Percentiles rank a stretch among this genome's conserved stretches.
phyloP scores from a whole-genome alignment of 1,284 basidiomycete genomes.

The Microbotryum silenes-acaulis region DNA sequence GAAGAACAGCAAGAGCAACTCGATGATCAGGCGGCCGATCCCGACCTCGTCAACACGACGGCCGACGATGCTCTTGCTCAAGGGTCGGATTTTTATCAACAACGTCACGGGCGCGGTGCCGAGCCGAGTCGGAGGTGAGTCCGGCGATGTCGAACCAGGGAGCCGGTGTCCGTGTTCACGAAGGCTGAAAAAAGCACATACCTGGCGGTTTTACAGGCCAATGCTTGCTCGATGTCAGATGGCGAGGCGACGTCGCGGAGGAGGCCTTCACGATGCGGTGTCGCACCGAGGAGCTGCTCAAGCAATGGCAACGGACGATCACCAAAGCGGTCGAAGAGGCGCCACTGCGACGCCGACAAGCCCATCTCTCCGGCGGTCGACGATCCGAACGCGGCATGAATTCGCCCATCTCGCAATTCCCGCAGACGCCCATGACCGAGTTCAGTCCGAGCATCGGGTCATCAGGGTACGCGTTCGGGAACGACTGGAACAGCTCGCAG shows the following conservation, averaged over 20 bases:
- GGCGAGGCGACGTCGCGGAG: slow-evolving; percentile 64
- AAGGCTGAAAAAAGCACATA: slow-evolving; percentile 9
- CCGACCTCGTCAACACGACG: slow-evolving; percentile 42
- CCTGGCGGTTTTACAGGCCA: slow-evolving; percentile 27
- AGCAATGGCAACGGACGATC: slow-evolving; percentile 83
- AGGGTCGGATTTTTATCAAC: slow-evolving; percentile 94
- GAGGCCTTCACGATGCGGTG: slow-evolving; percentile 94
- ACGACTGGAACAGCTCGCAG: slow-evolving; percentile 1
- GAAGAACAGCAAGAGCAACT: slow-evolving; percentile 41
- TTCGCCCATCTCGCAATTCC: slow-evolving; percentile 34
- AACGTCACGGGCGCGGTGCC: slow-evolving; percentile 78
- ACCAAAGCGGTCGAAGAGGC: slow-evolving; percentile 72
- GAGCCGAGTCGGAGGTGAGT: slow-evolving; percentile 34
- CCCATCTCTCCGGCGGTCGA: slow-evolving; percentile 29
- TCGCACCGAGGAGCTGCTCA: slow-evolving; percentile 83
- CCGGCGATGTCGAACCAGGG: slow-evolving; percentile 12
- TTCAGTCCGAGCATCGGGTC: slow-evolving; percentile 21
- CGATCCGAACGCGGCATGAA: slow-evolving; percentile 23
- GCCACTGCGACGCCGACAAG: slow-evolving; percentile 48
- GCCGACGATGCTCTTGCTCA: slow-evolving; percentile 64
- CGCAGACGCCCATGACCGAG: slow-evolving; percentile 34
- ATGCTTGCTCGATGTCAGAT: slow-evolving; percentile 67
- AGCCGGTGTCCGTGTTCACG: slow-evolving; percentile 41
- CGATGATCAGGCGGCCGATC: slow-evolving; percentile 41
- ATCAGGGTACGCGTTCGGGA: slow-evolving; percentile 9